Evolutionary conservation across 2,329 filamentous ascomycete genomes (phyloP).

Genomic region (Sarocladium strictum): DNA sequence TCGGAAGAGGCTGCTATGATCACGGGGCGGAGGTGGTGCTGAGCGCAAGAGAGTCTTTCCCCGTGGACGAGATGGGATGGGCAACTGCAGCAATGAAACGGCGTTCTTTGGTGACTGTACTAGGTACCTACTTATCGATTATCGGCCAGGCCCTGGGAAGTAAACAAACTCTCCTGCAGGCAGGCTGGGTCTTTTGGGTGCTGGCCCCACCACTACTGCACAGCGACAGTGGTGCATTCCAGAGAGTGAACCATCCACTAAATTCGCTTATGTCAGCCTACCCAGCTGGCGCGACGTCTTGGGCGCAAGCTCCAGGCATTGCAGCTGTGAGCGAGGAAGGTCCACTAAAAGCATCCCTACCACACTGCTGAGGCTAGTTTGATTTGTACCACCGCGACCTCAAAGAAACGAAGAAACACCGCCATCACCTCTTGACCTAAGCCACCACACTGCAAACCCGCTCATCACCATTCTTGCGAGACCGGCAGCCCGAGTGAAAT

Average conservation of each 20-base stretch:
- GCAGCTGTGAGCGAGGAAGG: neutral
- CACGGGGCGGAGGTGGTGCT: neutral
- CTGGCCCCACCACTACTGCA: neutral
- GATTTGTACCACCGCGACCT: neutral
- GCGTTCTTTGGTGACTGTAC: neutral
- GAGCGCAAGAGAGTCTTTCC: neutral
- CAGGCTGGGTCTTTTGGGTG: neutral
- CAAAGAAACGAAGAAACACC: slow-evolving; percentile 14
- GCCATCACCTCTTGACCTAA: neutral
- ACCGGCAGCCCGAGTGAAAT: neutral
- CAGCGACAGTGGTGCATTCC: slow-evolving; percentile 8
- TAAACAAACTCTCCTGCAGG: slow-evolving; percentile 6
- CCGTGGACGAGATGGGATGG: neutral
- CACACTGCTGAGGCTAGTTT: neutral
- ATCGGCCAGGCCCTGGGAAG: neutral
- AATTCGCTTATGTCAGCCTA: slow-evolving; percentile 1
- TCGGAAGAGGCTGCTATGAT: neutral
- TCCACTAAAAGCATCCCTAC: neutral
- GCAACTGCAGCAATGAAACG: neutral
- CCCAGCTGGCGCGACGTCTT: no score
- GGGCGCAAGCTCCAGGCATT: neutral
- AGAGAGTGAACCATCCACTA: neutral
- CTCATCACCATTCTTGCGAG: neutral
- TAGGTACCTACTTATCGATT: slow-evolving; percentile 8
- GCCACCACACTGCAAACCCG: neutral